Conservation (phyloP, 163 green algal genomes). For the Volvox carteri region DNA sequence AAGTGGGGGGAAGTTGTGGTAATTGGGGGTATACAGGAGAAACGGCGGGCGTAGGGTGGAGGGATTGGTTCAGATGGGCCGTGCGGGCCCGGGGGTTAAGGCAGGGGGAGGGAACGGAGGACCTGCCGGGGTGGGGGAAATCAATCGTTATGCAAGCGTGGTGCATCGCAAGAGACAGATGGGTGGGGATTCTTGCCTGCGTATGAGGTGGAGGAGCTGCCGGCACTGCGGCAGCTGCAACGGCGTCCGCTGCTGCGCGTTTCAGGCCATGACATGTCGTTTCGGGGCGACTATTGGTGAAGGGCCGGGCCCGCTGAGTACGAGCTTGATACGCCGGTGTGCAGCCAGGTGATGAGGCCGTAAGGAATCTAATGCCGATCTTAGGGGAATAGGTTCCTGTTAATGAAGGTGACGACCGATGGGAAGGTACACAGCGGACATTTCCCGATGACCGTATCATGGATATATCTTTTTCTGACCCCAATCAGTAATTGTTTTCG, state of each 20-base stretch:
- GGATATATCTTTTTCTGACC: neutral
- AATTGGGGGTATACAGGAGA: neutral
- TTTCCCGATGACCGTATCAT: neutral
- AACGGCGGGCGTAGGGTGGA: no score
- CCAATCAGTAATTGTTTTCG: no score
- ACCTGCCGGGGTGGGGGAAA: neutral
- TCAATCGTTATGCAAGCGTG: neutral
- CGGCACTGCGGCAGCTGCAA: neutral
- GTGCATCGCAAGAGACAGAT: neutral
- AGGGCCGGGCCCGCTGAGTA: no score
- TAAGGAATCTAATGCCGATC: no score
- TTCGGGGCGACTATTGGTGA: neutral
- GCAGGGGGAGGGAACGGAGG: neutral
- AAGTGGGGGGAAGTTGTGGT: neutral
- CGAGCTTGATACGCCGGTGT: no score
- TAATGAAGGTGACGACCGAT: neutral
- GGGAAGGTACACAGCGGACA: neutral
- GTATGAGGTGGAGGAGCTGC: neutral
- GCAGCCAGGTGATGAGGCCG: no score
- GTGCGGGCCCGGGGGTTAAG: no score
- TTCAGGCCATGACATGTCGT: neutral
- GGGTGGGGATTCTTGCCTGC: neutral
- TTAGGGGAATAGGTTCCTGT: no score
- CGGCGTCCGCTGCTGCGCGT: neutral
- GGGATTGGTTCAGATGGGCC: no score